Percentiles rank a stretch among this genome's conserved stretches.
phyloP scores from a whole-genome alignment of 164 flowering plant species.

The Stephania yunnanensis region DNA sequence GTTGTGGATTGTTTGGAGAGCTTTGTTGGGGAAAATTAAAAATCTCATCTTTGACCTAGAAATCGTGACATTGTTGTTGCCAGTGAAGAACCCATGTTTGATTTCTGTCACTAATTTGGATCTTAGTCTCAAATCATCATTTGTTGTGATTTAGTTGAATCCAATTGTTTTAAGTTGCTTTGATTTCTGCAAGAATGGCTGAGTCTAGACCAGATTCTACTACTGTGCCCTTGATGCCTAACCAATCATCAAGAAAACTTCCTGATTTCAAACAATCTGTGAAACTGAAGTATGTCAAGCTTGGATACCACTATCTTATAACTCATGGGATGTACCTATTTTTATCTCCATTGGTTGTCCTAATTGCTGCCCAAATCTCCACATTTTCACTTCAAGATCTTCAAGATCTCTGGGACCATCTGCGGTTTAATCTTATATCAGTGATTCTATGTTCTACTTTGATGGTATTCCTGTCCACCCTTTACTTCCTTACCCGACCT shows the following conservation, averaged over 20 bases:
- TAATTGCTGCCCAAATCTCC: conserved; percentile 47
- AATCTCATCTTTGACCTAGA: background rate
- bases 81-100: background rate
- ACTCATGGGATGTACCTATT: conserved; percentile 64
- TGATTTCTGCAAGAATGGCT: conserved; percentile 27
- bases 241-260: conserved; percentile 30
- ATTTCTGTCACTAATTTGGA: background rate
- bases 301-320: conserved; percentile 62
- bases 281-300: conserved; percentile 60
- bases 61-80: background rate
- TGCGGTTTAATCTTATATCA: conserved; percentile 51
- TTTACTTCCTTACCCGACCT: conserved; percentile 72
- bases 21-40: background rate
- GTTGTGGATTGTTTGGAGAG: conserved; percentile 3
- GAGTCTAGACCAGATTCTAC: conserved; percentile 24
- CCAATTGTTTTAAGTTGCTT: background rate
- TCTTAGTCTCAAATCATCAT: too few relatives aligned
- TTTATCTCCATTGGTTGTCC: conserved; percentile 41
- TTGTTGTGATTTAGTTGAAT: conserved; percentile 11
- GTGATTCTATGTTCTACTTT: conserved; percentile 52
- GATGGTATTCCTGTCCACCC: conserved; percentile 58
- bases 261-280: conserved; percentile 61
- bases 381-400: conserved; percentile 58
- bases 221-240: conserved; percentile 30
- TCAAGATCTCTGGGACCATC: conserved; percentile 52